Evolutionary conservation across 805 yeast species (phyloP), one percentile per base, ranked within the genome.

Genomic region (Phaffomyces antillensis): DNA sequence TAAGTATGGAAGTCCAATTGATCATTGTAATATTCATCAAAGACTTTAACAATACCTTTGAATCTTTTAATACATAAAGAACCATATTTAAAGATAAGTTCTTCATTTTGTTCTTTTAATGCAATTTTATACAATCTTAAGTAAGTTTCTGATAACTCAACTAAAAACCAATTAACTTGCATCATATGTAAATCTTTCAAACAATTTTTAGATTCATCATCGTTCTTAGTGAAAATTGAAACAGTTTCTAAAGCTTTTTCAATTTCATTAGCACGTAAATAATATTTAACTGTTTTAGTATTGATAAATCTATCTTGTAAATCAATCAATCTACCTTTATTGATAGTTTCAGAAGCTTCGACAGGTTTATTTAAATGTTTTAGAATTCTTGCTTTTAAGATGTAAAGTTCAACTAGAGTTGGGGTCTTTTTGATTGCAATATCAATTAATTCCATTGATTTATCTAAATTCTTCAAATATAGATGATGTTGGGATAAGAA

Each of bases 1-100:
- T 87, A 93, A 39, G 86, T 82, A 62, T 93, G 98, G 81, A 91
- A 93, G 62, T 93, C 99, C 51, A 84, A 74, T 67, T 93, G 97
- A 60, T 93, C 99, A 50, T 77, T 77, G 58, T 71, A 76, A 65
- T 80, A 89, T 43, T 79, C 84, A 37, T 78, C 73, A 64, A 80
- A 89, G 28, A 85, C 76, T 48, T 79, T 78, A 41, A 79, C 68
- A 39, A 89, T 72, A 3, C 87, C 81, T 36, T 68, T 63, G 60
- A 75, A 86, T 56, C 98, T 76, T 65, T 93, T 93, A 50, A 89
- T 66, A 0, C 97, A 79, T 52, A 93, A 65, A 0, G 95, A 96
- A 43, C 73, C 69, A 55, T 70, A 73, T 53, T 76, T 71, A 36
- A 69, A 63, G 41, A 68, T 61, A 13, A 70, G 59, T 39, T 74